A percentile compares a stretch with the other conserved stretches of the same genome.
Evolutionary conservation across 495 filamentous ascomycete species (phyloP).

Genomic region (Hyphodiscus hymeniophilus): DNA sequence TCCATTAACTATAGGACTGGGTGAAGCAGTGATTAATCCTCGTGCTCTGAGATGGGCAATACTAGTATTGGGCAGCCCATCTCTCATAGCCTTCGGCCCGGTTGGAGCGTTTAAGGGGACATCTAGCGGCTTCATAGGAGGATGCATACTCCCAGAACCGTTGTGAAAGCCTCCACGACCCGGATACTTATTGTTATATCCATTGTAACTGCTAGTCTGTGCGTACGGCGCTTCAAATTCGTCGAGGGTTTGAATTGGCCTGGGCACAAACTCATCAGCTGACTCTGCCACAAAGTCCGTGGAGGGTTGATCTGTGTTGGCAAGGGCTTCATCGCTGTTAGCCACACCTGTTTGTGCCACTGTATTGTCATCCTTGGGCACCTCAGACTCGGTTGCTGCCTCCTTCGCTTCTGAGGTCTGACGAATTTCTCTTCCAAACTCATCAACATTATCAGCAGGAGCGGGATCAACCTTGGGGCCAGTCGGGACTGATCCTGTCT

Average conservation of each 20-base stretch:
- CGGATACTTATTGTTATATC: constrained; percentile 1
- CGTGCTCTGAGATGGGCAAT: constrained; percentile 43
- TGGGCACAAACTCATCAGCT: constrained; percentile 2
- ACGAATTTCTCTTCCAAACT: constrained; percentile 44
- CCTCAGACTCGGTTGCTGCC: constrained; percentile 8
- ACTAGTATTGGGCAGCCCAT: constrained; percentile 73
- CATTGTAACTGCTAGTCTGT: neutral
- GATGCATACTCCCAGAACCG: constrained; percentile 10
- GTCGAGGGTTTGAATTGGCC: constrained; percentile 22
- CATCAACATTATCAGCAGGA: constrained; percentile 34
- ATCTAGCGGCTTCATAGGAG: constrained; percentile 26
- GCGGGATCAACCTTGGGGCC: constrained; percentile 20
- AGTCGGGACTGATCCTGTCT: constrained; percentile 16
- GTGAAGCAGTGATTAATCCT: constrained; percentile 9
- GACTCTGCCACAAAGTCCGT: neutral
- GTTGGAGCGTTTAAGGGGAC: constrained; percentile 66
- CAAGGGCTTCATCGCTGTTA: neutral
- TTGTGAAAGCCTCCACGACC: constrained; percentile 7
- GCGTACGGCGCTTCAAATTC: constrained; percentile 2
- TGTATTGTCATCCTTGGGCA: constrained; percentile 8
- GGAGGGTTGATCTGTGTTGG: neutral
- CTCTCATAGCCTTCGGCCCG: constrained; percentile 87
- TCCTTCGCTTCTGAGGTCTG: constrained; percentile 19
- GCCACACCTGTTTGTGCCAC: neutral
- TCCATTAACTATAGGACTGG: constrained; percentile 8